Evolutionary conservation across 2,329 filamentous ascomycete genomes (phyloP).

Genomic region (Fusarium camptoceras): DNA sequence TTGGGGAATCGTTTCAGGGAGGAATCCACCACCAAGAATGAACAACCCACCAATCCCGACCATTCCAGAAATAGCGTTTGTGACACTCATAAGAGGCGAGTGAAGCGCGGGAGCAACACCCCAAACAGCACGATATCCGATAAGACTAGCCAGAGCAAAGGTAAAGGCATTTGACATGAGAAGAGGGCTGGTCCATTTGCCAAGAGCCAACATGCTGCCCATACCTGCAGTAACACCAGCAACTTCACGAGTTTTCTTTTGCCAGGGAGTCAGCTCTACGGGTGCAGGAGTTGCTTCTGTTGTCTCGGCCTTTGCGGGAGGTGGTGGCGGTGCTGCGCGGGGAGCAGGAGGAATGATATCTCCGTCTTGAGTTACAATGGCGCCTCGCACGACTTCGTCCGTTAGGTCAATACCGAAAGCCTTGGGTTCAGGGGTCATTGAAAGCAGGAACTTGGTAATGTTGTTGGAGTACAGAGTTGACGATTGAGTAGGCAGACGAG

Average conservation of each 20-base stretch:
- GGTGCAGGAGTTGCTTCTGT: constrained; percentile 63
- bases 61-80: constrained; percentile 93
- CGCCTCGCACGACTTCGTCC: constrained; percentile 87
- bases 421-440: constrained; percentile 81
- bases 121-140: constrained; percentile 91
- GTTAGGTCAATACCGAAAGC: constrained; percentile 82
- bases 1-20: constrained; percentile 84
- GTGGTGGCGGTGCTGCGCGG: constrained; percentile 70
- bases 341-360: constrained; percentile 81
- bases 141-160: constrained; percentile 83
- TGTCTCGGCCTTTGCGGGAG: constrained; percentile 57
- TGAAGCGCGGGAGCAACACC: constrained; percentile 86
- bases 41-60: constrained; percentile 90
- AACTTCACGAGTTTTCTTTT: constrained; percentile 82
- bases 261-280: constrained; percentile 82
- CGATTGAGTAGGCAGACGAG: constrained; percentile 86
- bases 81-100: constrained; percentile 91
- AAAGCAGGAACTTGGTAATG: constrained; percentile 87
- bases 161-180: constrained; percentile 93
- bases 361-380: constrained; percentile 84
- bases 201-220: constrained; percentile 78
- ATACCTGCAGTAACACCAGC: constrained; percentile 80
- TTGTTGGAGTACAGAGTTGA: constrained; percentile 95
- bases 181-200: constrained; percentile 82
- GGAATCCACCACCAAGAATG: constrained; percentile 84